Conservation (phyloP, 495 filamentous ascomycete genomes). For the Aspergillus panamensis region DNA sequence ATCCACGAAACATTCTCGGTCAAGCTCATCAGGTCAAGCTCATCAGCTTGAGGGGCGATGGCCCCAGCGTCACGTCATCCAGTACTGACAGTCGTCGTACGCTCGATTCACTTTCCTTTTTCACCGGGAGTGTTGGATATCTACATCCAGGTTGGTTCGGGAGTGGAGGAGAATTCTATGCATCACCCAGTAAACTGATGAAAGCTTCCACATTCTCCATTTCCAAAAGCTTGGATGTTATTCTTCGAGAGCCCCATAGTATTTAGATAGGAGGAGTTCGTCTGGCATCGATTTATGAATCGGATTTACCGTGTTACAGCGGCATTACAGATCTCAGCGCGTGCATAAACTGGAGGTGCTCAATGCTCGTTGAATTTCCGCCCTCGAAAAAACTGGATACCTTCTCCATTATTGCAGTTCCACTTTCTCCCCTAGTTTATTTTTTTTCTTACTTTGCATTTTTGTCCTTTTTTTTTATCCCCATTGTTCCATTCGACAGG, state of each 20-base stretch:
- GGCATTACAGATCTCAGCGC: background rate
- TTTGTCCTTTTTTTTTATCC: conserved; percentile 5
- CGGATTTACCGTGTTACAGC: background rate
- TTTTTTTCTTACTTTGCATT: conserved; percentile 12
- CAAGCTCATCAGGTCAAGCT: background rate
- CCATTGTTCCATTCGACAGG: conserved; percentile 5
- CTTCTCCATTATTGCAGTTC: conserved; percentile 17
- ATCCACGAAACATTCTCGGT: background rate
- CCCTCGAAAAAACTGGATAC: conserved; percentile 1
- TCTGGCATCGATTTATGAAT: background rate
- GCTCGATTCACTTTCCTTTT: background rate
- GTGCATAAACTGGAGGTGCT: background rate
- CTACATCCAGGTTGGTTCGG: background rate
- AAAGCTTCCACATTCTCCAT: too few species aligned
- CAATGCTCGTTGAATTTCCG: background rate
- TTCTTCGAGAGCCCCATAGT: background rate
- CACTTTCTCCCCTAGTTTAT: conserved; percentile 21
- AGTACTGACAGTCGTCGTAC: background rate
- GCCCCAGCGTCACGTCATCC: conserved; percentile 14
- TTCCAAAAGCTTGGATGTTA: too few species aligned
- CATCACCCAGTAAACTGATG: conserved; percentile 4
- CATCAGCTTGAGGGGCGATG: conserved; percentile 6
- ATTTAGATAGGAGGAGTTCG: background rate
- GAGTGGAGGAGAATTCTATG: background rate
- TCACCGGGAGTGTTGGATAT: background rate